Evolutionary conservation across 1,284 basidiomycete species (phyloP).

Genomic region (Cryptococcus wingfieldii): DNA sequence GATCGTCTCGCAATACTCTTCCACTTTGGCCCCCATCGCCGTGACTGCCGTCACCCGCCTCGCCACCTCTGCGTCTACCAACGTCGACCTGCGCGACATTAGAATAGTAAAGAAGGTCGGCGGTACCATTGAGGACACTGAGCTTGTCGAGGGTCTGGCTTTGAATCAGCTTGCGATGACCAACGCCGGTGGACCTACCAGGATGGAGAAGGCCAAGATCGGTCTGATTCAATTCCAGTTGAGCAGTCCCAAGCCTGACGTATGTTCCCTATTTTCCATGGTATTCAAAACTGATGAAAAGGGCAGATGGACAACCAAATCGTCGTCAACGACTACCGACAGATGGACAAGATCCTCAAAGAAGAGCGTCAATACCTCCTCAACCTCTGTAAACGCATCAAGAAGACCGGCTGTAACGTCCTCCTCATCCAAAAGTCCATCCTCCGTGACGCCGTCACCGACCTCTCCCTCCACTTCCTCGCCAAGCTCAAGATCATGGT

Average conservation of each 20-base stretch:
- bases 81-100: slow-evolving; percentile 94
- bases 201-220: slow-evolving; percentile 98
- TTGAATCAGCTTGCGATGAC: slow-evolving; percentile 92
- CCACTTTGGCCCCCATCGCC: slow-evolving; percentile 93
- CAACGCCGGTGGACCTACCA: slow-evolving; percentile 84
- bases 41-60: slow-evolving; percentile 92
- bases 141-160: slow-evolving; percentile 92
- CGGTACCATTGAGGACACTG: slow-evolving; percentile 98
- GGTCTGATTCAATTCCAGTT: slow-evolving; percentile 98
- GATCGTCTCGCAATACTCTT: slow-evolving; percentile 99
- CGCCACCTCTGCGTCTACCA: slow-evolving; percentile 77
- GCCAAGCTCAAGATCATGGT: slow-evolving; percentile 96
- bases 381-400: slow-evolving; percentile 99
- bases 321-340: slow-evolving; percentile 98
- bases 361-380: slow-evolving; percentile 94
- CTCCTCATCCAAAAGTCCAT: slow-evolving; percentile 99
- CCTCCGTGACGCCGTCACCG: slow-evolving; percentile 95
- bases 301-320: slow-evolving; percentile 98
- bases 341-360: slow-evolving; percentile 99
- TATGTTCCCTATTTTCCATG: slow-evolving; percentile 50
- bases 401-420: slow-evolving; percentile 98
- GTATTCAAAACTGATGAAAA: not conserved
- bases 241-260: slow-evolving; percentile 95
- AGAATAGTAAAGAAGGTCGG: slow-evolving; percentile 98
- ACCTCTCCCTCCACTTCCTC: slow-evolving; percentile 96